Evolutionary conservation across 192 early-diverging fungal genomes (phyloP), one percentile per base, ranked within the genome.

Genomic region (Thamnidium elegans): DNA sequence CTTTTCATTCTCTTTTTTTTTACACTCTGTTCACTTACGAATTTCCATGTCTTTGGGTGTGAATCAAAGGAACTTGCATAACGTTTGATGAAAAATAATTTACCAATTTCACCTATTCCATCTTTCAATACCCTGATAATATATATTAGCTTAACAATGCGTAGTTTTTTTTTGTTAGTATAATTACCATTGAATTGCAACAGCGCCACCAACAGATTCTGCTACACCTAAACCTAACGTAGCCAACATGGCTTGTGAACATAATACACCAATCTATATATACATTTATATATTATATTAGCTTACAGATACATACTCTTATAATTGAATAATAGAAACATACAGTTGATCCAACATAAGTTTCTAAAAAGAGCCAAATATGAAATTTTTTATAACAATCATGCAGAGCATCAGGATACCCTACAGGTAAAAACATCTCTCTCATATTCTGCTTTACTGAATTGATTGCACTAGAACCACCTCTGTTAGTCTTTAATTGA

Each of bases 41-140:
- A 72, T 67, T 88, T 89, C 86, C 86, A 88, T 34, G 86, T 84
- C 65, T 87, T 89, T 43, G 88, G 88, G 64, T 86, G 84, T 21
- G 88, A 86, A 52, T 89, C 88, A 75, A 89, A 88, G 1, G 76
- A 81, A 60, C 78, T 77, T 8, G 86, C 80, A 72, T 79, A 89
- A 15, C 81, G 73, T 63, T 87, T 82, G 63, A 89, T 89, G 62
- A 89, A 87, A 39, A 89, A 78, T 13, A 89, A 68, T 70, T 89
- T 89, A 44, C 86, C 88, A 21, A 89, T 62, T 70, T 89, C 79
- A 47, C 80, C 81, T 61, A 87, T 70, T 23, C 83, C 86, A 76
- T 87, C 87, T 60, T 89, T 89, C 11, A 89, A 66, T 2, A 88
- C 80, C 83, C 69, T 68, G 26, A 26, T 26, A 26, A 26, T 26